phyloP scores from a whole-genome alignment of 768 basidiomycete species.

The Calocybe cyanea region DNA sequence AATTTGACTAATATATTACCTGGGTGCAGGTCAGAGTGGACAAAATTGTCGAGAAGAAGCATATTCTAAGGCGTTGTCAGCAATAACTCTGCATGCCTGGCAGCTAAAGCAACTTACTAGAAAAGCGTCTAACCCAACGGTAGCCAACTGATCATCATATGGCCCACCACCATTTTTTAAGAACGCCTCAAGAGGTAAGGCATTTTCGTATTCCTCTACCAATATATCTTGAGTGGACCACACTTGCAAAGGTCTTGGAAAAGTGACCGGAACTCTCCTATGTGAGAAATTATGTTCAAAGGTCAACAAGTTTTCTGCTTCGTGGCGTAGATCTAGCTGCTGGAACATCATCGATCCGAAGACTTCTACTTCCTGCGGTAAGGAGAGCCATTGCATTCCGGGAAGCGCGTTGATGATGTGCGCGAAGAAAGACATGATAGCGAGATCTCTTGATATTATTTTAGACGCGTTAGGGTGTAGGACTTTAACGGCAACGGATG shows the following conservation, averaged over 20 bases:
- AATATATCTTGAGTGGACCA: conserved; percentile 83
- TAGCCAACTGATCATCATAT: conserved; percentile 86
- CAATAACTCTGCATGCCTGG: background rate
- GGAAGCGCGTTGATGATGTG: conserved; percentile 72
- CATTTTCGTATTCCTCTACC: conserved; percentile 92
- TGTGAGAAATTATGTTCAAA: conserved; percentile 87
- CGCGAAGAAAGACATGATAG: conserved; percentile 95
- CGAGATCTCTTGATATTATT: conserved; percentile 83
- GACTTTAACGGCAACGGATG: conserved; percentile 92
- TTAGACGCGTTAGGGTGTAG: conserved; percentile 85
- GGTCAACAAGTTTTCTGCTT: conserved; percentile 79
- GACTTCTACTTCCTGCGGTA: conserved; percentile 91
- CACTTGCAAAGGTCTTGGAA: conserved; percentile 80
- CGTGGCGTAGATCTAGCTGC: conserved; percentile 87
- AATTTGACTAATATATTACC: conserved; percentile 99
- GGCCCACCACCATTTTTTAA: conserved; percentile 89
- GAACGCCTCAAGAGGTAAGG: conserved; percentile 84
- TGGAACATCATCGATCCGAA: conserved; percentile 97
- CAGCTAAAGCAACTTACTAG: conserved; percentile 51
- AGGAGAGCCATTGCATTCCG: conserved; percentile 93
- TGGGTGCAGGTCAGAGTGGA: conserved; percentile 86
- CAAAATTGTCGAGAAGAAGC: conserved; percentile 97
- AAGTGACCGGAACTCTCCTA: conserved; percentile 78
- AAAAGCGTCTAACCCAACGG: conserved; percentile 92
- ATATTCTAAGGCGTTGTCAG: conserved; percentile 64